phyloP scores from a whole-genome alignment of 441 rosid species.

The Eugenia klotzschiana region DNA sequence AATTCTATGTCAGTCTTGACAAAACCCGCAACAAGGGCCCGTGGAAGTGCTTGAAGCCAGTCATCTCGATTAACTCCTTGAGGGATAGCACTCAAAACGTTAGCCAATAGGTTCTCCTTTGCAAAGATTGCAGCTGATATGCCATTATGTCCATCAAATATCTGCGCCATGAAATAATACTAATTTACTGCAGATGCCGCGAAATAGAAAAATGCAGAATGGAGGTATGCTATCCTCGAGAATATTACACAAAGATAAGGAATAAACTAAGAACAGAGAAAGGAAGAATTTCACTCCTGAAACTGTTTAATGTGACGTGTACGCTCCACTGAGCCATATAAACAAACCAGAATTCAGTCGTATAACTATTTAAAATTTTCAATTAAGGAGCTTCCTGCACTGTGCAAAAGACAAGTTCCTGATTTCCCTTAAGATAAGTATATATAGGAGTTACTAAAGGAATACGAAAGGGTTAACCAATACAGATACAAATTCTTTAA shows the following conservation, averaged over 20 bases:
- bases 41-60: conserved; percentile 96
- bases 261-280: background rate
- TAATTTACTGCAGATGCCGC: background rate
- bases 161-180: conserved; percentile 25
- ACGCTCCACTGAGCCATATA: background rate
- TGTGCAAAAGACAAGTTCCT: background rate
- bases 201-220: background rate
- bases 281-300: background rate
- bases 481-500: background rate
- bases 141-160: conserved; percentile 96
- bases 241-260: background rate
- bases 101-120: conserved; percentile 61
- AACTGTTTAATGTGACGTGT: background rate
- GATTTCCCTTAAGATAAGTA: background rate
- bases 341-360: background rate
- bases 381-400: background rate
- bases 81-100: conserved; percentile 89
- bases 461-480: background rate
- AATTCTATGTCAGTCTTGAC: conserved; percentile 96
- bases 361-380: background rate
- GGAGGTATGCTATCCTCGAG: background rate
- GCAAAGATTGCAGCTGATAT: conserved; percentile 90
- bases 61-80: conserved; percentile 54
- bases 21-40: conserved; percentile 91
- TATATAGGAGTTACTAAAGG: background rate